Percentiles rank a stretch among this genome's conserved stretches.
Evolutionary conservation across 257 asterid genomes (phyloP).

Genomic region (Ilex aquifolium): DNA sequence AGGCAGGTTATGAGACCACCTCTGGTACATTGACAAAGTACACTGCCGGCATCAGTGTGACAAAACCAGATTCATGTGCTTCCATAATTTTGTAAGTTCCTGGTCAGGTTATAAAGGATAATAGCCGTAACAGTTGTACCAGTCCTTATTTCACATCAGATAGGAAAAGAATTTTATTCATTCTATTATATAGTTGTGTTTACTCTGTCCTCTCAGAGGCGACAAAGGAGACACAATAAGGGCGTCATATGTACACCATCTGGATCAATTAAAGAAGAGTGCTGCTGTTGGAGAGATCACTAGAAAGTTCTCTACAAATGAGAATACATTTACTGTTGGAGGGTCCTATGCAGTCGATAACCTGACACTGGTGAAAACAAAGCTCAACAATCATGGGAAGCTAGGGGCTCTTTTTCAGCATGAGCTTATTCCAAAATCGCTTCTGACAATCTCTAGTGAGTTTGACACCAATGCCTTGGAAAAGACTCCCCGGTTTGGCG

Average conservation of each 20-base stretch:
- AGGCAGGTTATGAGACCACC: conserved; percentile 74
- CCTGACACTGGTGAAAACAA: conserved; percentile 51
- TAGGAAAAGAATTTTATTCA: background rate
- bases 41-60: conserved; percentile 73
- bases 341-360: conserved; percentile 61
- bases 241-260: conserved; percentile 56
- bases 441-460: conserved; percentile 64
- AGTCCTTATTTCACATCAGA: too few species aligned
- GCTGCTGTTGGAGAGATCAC: conserved; percentile 64
- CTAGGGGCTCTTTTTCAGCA: conserved; percentile 70
- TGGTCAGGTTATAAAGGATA: too few species aligned
- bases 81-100: conserved; percentile 64
- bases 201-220: conserved; percentile 28
- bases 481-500: conserved; percentile 65
- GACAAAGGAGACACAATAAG: conserved; percentile 75
- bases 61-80: conserved; percentile 69
- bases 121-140: background rate
- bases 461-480: conserved; percentile 82
- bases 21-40: conserved; percentile 61
- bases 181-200: background rate
- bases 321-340: conserved; percentile 77
- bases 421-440: conserved; percentile 54
- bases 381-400: conserved; percentile 72
- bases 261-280: conserved; percentile 46
- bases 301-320: conserved; percentile 66